These are phyloP conservation scores for Proliferodiscus dingleyae DNA, from an alignment of 2,329 filamentous ascomycete genomes.

Conservation along the genomic window DNA sequence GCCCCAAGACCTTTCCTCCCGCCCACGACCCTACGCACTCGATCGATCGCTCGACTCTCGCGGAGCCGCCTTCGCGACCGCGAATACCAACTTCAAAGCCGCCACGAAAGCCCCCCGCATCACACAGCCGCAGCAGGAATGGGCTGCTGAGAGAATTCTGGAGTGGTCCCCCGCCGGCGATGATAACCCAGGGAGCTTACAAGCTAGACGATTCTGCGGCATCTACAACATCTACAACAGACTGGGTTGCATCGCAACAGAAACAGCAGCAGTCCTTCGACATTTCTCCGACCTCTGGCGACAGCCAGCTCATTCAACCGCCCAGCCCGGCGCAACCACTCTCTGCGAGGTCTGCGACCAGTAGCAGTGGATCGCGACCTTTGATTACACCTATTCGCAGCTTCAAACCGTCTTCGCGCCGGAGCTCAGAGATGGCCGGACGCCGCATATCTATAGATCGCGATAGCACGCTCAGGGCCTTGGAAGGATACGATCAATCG, in stretches of 20 bases:
- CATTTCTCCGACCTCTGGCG: conserved; percentile 8
- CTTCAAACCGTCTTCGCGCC: conserved; percentile 25
- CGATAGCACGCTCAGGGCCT: conserved; percentile 25
- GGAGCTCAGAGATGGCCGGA: conserved; percentile 22
- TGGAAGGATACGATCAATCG: conserved; percentile 20
- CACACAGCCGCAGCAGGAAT: conserved; percentile 14
- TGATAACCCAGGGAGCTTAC: conserved; percentile 24
- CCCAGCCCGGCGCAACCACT: conserved; percentile 11
- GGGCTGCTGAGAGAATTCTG: conserved; percentile 10
- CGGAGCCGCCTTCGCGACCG: neutral
- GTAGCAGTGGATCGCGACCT: conserved; percentile 14
- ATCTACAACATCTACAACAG: conserved; percentile 22
- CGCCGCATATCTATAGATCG: conserved; percentile 21
- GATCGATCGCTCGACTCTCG: neutral
- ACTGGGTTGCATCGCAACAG: conserved; percentile 23
- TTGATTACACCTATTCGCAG: conserved; percentile 27
- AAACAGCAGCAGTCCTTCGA: conserved; percentile 24
- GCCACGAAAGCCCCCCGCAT: conserved; percentile 1
- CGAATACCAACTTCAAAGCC: neutral
- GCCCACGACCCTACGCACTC: neutral
- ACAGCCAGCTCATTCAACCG: conserved; percentile 6
- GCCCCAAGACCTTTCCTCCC: no score
- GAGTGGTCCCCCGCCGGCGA: conserved; percentile 23
- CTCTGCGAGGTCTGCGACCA: conserved; percentile 7
- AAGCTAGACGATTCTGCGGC: conserved; percentile 13